Evolutionary conservation across 176 grass and related monocot species (phyloP).

Genomic region (Oryza glumipatula): DNA sequence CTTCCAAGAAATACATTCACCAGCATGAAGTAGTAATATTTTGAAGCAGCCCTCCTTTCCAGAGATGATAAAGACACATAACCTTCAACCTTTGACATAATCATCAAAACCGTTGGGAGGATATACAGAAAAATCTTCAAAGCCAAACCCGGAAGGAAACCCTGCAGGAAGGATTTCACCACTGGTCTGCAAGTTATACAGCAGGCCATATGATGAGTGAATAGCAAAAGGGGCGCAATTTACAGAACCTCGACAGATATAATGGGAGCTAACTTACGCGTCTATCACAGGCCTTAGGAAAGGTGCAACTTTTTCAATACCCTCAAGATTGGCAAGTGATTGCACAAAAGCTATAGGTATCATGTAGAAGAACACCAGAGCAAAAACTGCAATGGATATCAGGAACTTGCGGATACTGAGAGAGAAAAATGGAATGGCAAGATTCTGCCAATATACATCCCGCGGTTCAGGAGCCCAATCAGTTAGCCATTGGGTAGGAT

Average conservation of each 20-base stretch:
- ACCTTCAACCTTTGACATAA: conserved; percentile 97
- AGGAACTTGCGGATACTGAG: conserved; percentile 85
- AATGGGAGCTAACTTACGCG: conserved; percentile 53
- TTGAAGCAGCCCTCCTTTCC: conserved; percentile 86
- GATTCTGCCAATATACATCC: conserved; percentile 94
- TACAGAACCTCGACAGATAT: conserved; percentile 1
- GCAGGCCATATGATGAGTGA: neutral
- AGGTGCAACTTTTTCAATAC: conserved; percentile 95
- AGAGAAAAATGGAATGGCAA: conserved; percentile 96
- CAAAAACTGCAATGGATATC: conserved; percentile 81
- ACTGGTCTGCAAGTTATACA: conserved; percentile 63
- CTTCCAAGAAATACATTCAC: conserved; percentile 97
- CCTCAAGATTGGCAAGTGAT: conserved; percentile 99
- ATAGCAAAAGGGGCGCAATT: neutral
- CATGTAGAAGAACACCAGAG: conserved; percentile 95
- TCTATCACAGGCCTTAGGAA: conserved; percentile 91
- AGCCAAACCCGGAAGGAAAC: conserved; percentile 91
- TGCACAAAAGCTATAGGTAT: conserved; percentile 97
- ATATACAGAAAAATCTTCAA: conserved; percentile 92
- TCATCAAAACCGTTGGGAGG: conserved; percentile 84
- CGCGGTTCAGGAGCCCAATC: conserved; percentile 96
- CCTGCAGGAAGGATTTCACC: conserved; percentile 90
- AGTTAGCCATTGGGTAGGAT: conserved; percentile 88
- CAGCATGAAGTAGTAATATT: conserved; percentile 99
- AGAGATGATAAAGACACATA: conserved; percentile 88